Evolutionary conservation across 805 yeast species (phyloP).

Genomic region (Barnettozyma sp.): DNA sequence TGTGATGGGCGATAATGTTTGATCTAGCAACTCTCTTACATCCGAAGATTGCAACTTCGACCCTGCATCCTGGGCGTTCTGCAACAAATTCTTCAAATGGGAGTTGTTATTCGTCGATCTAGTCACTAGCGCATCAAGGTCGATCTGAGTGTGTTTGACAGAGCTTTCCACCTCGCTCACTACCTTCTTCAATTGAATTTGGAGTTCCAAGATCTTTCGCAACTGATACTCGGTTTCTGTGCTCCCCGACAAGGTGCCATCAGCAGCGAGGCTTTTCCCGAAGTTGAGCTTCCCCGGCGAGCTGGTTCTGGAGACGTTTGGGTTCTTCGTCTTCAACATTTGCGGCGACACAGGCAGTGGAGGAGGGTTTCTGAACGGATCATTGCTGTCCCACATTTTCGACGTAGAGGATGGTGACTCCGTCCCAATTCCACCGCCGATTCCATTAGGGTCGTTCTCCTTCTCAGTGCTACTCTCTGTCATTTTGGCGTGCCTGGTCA

Average conservation of each 20-base stretch:
- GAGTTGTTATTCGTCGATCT: slow-evolving; percentile 25
- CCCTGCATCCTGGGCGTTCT: slow-evolving; percentile 13
- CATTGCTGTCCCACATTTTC: slow-evolving; percentile 34
- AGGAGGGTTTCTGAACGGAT: slow-evolving; percentile 35
- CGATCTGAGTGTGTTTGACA: slow-evolving; percentile 25
- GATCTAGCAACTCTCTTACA: background rate
- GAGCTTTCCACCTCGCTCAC: slow-evolving; percentile 22
- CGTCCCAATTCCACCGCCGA: no score
- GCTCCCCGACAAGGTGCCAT: no score
- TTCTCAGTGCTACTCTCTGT: slow-evolving; percentile 6
- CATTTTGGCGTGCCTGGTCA: no score
- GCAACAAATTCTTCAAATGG: slow-evolving; percentile 22
- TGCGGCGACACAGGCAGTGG: slow-evolving; percentile 36
- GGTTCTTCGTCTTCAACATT: slow-evolving; percentile 24
- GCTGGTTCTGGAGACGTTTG: slow-evolving; percentile 14
- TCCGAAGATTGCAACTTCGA: slow-evolving; percentile 1
- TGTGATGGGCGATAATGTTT: background rate
- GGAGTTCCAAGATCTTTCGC: slow-evolving; percentile 24
- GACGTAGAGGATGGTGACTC: slow-evolving; percentile 13
- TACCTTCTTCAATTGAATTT: slow-evolving; percentile 26
- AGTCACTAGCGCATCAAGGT: slow-evolving; percentile 22
- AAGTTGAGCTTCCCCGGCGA: slow-evolving; percentile 22
- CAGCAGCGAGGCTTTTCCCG: no score
- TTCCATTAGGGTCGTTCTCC: no score
- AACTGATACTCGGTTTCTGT: slow-evolving; percentile 24